Percentiles rank a stretch among this genome's conserved stretches.
Evolutionary conservation across 2,329 filamentous ascomycete genomes (phyloP).

Genomic region (Xylaria sp.): DNA sequence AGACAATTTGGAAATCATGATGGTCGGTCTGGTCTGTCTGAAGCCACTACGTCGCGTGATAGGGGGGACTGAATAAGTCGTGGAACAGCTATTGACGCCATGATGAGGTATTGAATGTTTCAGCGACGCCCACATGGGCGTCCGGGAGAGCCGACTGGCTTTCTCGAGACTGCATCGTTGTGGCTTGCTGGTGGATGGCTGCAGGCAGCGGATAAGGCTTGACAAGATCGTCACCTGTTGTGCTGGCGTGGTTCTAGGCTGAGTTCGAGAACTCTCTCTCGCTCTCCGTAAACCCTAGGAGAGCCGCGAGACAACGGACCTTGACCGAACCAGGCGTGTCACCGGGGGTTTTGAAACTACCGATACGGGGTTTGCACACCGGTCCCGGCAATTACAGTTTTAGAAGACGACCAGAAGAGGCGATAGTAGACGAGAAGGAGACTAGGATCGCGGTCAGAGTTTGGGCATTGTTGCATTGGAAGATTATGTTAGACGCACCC

Average conservation of each 20-base stretch:
- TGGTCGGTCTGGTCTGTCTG: not conserved
- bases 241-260: not conserved
- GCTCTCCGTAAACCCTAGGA: not conserved
- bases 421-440: not conserved
- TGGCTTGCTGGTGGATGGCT: not conserved
- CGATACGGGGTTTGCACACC: not conserved
- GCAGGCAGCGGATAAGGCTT: not conserved
- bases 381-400: not conserved
- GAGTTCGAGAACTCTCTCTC: not conserved
- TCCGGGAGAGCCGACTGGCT: conserved; percentile 4
- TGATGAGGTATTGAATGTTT: not conserved
- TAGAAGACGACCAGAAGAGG: not conserved
- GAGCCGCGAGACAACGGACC: not conserved
- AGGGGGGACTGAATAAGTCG: not conserved
- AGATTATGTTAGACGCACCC: not conserved
- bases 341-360: not conserved
- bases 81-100: not conserved
- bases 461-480: not conserved
- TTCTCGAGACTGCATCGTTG: not conserved
- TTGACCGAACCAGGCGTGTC: not conserved
- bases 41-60: not conserved
- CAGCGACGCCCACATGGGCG: not conserved
- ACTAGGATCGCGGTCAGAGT: not conserved
- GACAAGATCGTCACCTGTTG: not conserved
- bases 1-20: not conserved